These are phyloP conservation scores for Verticillium tricorpus DNA, from an alignment of 2,329 filamentous ascomycete genomes.

Conservation along the genomic window DNA sequence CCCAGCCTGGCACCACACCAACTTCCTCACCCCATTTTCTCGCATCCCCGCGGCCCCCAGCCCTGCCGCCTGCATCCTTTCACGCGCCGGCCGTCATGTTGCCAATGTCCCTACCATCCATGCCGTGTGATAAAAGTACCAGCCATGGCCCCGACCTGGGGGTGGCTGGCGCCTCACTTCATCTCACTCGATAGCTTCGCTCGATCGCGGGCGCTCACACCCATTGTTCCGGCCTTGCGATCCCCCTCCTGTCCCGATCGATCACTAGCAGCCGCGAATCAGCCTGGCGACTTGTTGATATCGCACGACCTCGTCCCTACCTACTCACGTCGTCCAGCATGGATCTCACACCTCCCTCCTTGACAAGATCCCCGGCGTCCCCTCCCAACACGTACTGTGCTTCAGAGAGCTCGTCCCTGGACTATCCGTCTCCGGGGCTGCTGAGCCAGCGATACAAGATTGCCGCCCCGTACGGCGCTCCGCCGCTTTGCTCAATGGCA, in stretches of 20 bases:
- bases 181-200: background rate
- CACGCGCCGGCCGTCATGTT: background rate
- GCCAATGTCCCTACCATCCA: background rate
- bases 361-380: slow-evolving; percentile 38
- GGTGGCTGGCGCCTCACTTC: background rate
- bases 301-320: background rate
- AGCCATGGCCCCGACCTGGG: background rate
- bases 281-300: background rate
- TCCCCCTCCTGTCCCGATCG: background rate
- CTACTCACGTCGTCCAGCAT: slow-evolving; percentile 25
- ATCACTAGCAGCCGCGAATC: background rate
- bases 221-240: background rate
- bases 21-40: background rate
- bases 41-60: background rate
- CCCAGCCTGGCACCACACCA: background rate
- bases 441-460: slow-evolving; percentile 38
- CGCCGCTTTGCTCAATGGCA: slow-evolving; percentile 33
- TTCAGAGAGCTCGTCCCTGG: slow-evolving; percentile 33
- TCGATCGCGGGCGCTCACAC: background rate
- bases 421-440: slow-evolving; percentile 41
- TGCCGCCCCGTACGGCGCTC: slow-evolving; percentile 32
- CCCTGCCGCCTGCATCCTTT: background rate
- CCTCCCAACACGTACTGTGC: slow-evolving; percentile 40
- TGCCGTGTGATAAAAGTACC: background rate
- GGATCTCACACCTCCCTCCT: slow-evolving; percentile 45